A percentile compares a stretch with the other conserved stretches of the same genome.
Evolutionary conservation across 441 rosid species (phyloP).

Genomic region (Populus hybrid): DNA sequence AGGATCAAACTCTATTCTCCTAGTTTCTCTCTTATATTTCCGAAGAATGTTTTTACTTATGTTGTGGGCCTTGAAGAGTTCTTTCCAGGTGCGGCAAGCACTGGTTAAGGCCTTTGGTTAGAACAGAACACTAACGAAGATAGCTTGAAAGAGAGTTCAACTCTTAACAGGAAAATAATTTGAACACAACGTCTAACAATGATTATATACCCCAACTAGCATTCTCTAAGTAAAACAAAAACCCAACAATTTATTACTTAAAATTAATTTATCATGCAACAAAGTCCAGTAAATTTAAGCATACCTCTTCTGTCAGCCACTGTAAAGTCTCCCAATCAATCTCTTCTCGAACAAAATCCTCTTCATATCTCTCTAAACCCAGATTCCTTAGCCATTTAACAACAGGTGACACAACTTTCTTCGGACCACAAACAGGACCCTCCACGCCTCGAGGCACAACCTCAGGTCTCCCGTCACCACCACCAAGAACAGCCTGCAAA

Average conservation of each 20-base stretch:
- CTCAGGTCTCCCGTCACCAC: slow-evolving; percentile 19
- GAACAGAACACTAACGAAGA: too few relatives aligned
- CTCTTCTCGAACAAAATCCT: slow-evolving; percentile 76
- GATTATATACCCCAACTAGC: background rate
- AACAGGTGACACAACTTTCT: slow-evolving; percentile 56
- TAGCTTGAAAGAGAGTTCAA: too few relatives aligned
- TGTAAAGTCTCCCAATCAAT: slow-evolving; percentile 82
- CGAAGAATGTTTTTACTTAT: too few relatives aligned
- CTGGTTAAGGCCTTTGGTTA: too few relatives aligned
- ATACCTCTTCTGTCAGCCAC: slow-evolving; percentile 88
- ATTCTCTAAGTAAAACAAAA: too few relatives aligned
- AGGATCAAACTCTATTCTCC: too few relatives aligned
- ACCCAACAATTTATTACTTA: background rate
- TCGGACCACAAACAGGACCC: slow-evolving; percentile 33
- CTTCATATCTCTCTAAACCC: slow-evolving; percentile 68
- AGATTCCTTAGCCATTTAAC: slow-evolving; percentile 56
- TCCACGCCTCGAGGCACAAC: slow-evolving; percentile 27
- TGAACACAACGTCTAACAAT: too few relatives aligned
- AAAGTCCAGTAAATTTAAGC: slow-evolving; percentile 1
- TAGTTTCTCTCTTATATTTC: too few relatives aligned
- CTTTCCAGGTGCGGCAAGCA: too few relatives aligned
- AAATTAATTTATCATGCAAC: background rate
- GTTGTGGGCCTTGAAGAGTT: too few relatives aligned
- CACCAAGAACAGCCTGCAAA: slow-evolving; percentile 34
- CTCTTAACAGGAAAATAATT: too few relatives aligned